phyloP scores from a whole-genome alignment of 2,329 filamentous ascomycete genomes.

The Gnomoniopsis sp. region DNA sequence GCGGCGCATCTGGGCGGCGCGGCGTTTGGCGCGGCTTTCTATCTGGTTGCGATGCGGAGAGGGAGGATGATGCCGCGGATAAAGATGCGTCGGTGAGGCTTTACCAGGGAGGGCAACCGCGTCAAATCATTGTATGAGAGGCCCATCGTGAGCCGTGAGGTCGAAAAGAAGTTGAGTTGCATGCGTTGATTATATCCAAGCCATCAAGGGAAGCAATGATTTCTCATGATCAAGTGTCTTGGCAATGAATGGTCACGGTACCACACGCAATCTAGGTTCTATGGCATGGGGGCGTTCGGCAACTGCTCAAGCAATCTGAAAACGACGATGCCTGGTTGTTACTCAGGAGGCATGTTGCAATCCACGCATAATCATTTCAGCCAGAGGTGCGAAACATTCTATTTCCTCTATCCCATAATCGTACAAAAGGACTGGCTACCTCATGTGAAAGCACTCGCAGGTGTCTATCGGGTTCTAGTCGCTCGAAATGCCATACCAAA shows the following conservation, averaged over 20 bases:
- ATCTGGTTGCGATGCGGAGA: slow-evolving; percentile 16
- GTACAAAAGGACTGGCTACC: neutral
- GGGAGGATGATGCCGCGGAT: neutral
- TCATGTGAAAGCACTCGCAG: neutral
- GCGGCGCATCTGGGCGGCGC: slow-evolving; percentile 25
- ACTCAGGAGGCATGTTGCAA: too few relatives aligned
- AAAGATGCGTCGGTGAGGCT: neutral
- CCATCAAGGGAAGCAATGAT: too few relatives aligned
- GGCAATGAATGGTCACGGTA: too few relatives aligned
- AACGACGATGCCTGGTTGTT: too few relatives aligned
- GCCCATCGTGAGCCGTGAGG: too few relatives aligned
- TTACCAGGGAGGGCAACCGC: neutral
- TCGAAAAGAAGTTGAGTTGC: neutral
- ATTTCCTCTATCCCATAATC: neutral
- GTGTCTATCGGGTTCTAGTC: neutral
- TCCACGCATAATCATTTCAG: too few relatives aligned
- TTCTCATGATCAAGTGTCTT: too few relatives aligned
- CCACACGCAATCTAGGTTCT: too few relatives aligned
- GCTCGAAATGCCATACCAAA: too few relatives aligned
- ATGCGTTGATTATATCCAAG: too few relatives aligned
- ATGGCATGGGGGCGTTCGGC: too few relatives aligned
- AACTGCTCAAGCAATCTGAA: too few relatives aligned
- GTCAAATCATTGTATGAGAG: neutral
- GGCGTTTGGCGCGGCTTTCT: slow-evolving; percentile 21
- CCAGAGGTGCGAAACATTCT: neutral